Conservation (phyloP, 169 alveolate genomes). For the Fabrea salina region DNA sequence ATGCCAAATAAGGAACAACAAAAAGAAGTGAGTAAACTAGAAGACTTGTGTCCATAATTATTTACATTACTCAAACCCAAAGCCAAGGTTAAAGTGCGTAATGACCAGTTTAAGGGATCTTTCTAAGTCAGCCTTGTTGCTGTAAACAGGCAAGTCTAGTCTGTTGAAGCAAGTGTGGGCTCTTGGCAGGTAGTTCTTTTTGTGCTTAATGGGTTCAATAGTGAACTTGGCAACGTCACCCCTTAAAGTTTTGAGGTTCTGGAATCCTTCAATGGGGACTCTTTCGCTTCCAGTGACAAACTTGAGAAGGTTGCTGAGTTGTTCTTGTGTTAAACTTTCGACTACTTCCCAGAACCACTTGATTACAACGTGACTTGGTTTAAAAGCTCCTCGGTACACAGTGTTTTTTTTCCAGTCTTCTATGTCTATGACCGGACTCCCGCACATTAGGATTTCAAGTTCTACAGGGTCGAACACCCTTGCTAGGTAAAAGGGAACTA, state of each 20-base stretch:
- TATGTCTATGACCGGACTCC: constrained; percentile 60
- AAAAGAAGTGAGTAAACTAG: too few relatives aligned
- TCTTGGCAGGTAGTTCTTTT: constrained; percentile 45
- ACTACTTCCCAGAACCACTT: constrained; percentile 81
- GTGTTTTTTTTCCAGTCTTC: constrained; percentile 74
- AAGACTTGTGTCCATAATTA: neutral
- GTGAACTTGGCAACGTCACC: constrained; percentile 71
- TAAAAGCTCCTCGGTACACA: constrained; percentile 64
- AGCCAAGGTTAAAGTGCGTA: constrained; percentile 56
- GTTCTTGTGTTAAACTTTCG: constrained; percentile 34
- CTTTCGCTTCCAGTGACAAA: constrained; percentile 76
- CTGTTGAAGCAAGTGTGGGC: constrained; percentile 86
- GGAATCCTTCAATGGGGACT: constrained; percentile 77
- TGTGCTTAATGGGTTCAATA: constrained; percentile 45
- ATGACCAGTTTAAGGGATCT: constrained; percentile 56
- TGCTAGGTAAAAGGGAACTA: constrained; percentile 29
- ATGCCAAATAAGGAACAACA: too few relatives aligned
- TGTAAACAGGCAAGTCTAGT: constrained; percentile 64
- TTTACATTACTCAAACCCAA: constrained; percentile 59
- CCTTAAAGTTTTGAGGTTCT: constrained; percentile 58
- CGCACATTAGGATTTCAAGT: constrained; percentile 62
- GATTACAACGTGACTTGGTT: constrained; percentile 45
- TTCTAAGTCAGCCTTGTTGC: constrained; percentile 42
- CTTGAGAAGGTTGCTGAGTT: constrained; percentile 52
- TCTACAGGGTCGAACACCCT: constrained; percentile 60